Conservation (phyloP, 192 early-diverging fungal species). For the Phlyctochytrium arcticum region DNA sequence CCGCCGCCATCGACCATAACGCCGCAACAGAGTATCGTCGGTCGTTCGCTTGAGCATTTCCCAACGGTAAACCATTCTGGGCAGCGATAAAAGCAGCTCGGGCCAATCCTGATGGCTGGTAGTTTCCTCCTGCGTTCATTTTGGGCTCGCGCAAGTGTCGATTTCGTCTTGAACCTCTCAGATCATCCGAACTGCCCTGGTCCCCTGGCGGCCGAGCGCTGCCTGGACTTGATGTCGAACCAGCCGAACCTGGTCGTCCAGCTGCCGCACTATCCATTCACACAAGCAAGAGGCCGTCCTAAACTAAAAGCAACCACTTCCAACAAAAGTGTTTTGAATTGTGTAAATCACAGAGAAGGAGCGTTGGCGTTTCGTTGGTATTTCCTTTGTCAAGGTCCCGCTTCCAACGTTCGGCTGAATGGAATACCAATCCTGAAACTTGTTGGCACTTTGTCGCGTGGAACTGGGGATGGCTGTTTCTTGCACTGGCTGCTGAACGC, state of each 20-base stretch:
- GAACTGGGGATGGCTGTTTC: too few relatives aligned
- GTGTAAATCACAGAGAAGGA: too few relatives aligned
- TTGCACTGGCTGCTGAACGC: too few relatives aligned
- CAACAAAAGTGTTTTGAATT: too few relatives aligned
- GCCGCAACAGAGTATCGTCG: constrained; percentile 47
- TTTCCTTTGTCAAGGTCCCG: too few relatives aligned
- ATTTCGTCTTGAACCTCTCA: not conserved
- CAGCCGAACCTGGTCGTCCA: not conserved
- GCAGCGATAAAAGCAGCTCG: constrained; percentile 43
- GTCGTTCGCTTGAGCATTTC: constrained; percentile 22
- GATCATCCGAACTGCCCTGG: not conserved
- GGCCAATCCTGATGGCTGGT: constrained; percentile 32
- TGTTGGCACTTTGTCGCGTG: too few relatives aligned
- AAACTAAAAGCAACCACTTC: too few relatives aligned
- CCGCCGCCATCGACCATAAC: constrained; percentile 63
- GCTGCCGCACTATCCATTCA: not conserved
- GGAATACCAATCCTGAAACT: too few relatives aligned
- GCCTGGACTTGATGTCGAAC: not conserved
- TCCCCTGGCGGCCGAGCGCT: not conserved
- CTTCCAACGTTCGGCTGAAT: too few relatives aligned
- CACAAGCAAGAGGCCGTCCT: too few relatives aligned
- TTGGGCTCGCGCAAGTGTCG: not conserved
- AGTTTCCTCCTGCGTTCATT: not conserved
- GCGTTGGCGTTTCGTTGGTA: too few relatives aligned
- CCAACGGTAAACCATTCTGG: constrained; percentile 36